Base-by-base conservation (phyloP, 2,329 filamentous ascomycete species). In the Fusarium verrucosum region DNA sequence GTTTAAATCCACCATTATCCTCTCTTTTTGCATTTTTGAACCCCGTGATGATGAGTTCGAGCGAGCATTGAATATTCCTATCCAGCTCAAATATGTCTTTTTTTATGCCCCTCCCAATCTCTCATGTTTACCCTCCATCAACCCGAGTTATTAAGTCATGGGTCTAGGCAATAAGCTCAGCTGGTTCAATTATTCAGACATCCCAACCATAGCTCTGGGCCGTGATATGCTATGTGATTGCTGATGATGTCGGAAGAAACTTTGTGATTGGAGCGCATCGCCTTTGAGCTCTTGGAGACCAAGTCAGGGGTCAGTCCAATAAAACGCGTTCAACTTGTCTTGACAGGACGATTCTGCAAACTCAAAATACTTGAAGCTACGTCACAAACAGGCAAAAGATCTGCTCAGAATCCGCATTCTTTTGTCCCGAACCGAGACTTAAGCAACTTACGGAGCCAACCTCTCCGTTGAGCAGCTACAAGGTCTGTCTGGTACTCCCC, bases 341-440 rank as follows among this genome's bases (percentile, higher is more conserved):
- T 13, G 10, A 32, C 22, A 22, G 22, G 28, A 58, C 38, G 30
- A 52, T n/a, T 42, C 53, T 44, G 41, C 35, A 13, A 35, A 25
- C 25, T 19, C 16, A 5, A 23, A 6, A 33, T 36, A 28, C 16
- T 23, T 33, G 13, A 7, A 54, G 17, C 16, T 20, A 41, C 19
- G 19, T 36, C 26, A 60, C n/a, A 38, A 60, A 54, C 10, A 41
- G 54, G 55, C 28, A 60, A 60, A 26, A 60, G 45, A 45, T 59
- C 38, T 26, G 6, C 38, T 4, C 14, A 14, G 7, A 32, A 14
- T 20, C 17, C 23, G 30, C 36, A 32, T 13, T 25, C 2, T 11
- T 20, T 33, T 38, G 30, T 19, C 5, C 10, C 7, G 23, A 26
- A 35, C 9, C 26, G 22, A 43, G 23, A 10, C 11, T 33, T 26